Evolutionary conservation across 305 asterid species (phyloP).

Genomic region (Plantago coronopus): DNA sequence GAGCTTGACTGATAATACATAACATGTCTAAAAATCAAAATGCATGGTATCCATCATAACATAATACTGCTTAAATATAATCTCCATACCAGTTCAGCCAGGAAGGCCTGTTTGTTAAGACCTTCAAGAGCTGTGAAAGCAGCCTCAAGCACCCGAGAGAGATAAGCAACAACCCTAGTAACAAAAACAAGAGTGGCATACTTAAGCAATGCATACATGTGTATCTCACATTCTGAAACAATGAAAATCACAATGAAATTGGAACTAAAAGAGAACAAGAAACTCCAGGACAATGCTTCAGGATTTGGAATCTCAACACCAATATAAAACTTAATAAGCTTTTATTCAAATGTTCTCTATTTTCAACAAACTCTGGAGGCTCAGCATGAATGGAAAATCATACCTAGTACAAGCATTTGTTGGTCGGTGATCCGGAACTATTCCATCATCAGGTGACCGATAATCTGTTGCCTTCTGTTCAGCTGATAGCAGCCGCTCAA

Average conservation of each 20-base stretch:
- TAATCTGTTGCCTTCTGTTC: conserved; percentile 91
- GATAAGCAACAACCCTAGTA: conserved; percentile 88
- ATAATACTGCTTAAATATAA: conserved; percentile 20
- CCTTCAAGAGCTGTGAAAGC: conserved; percentile 98
- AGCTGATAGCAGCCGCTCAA: conserved; percentile 85
- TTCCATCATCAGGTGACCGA: conserved; percentile 86
- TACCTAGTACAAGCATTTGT: conserved; percentile 93
- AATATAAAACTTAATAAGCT: too few species aligned
- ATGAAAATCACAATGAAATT: conserved; percentile 6
- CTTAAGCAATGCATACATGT: conserved; percentile 8
- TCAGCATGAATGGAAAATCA: conserved; percentile 19
- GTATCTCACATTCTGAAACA: neutral
- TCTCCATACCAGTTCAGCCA: conserved; percentile 72
- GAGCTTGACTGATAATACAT: conserved; percentile 8
- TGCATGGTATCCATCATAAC: conserved; percentile 19
- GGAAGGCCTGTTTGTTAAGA: conserved; percentile 92
- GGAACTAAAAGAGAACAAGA: conserved; percentile 4
- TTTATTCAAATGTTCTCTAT: conserved; percentile 16
- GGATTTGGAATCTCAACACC: conserved; percentile 13
- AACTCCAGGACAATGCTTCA: conserved; percentile 5
- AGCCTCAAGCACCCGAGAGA: conserved; percentile 91
- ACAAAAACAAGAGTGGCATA: conserved; percentile 24
- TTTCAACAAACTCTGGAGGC: conserved; percentile 18
- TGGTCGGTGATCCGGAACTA: conserved; percentile 91
- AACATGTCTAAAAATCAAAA: conserved; percentile 14